Evolutionary conservation across 1,284 basidiomycete species (phyloP), one percentile per base, ranked within the genome.

Genomic region (Ganoderma multipileum): DNA sequence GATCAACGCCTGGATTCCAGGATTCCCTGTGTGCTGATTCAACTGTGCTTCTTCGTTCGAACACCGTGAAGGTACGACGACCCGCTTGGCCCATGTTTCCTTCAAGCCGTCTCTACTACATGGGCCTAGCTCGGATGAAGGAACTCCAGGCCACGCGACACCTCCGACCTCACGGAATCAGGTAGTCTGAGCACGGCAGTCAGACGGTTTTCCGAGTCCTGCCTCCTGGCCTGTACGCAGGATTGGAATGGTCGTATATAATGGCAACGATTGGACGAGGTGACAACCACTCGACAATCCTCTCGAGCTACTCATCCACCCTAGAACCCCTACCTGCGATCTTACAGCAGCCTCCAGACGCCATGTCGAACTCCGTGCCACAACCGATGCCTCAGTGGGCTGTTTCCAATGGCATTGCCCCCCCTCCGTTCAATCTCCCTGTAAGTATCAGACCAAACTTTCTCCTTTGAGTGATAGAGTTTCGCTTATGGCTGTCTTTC

Each of bases 381-480:
- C 62, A 57, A 64, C 60, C 26, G 38, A 44, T 33, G 62, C 68
- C 30, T 68, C 54, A 73, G 73, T 52, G 23, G 50, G 75, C 78
- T 3, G 65, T 73, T 2, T 54, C 77, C 12, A 80, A 80, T 66
- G 79, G 79, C 3, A 65, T 79, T 39, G 69, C 74, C n/a, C 73
- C 77, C 7, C 79, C 78, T 30, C 70, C 75, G 20, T 76, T 80
- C 65, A 68, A 76, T 44, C 69, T 80, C 7, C 79, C 79, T 60
- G 79, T 80, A 66, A 58, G 78, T 61, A 39, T n/a, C 50, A 28
- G 18, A 28, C 30, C n/a, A 1, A 14, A 5, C 39, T n/a, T 23
- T 20, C 57, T 36, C 68, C 50, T 20, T 30, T 23, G 61, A 16
- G 64, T 59, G 33, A 30, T 11, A 58, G 59, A 52, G 12, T 1